Conservation (phyloP, 176 grass and related monocot genomes). For the Oryza brachyantha region DNA sequence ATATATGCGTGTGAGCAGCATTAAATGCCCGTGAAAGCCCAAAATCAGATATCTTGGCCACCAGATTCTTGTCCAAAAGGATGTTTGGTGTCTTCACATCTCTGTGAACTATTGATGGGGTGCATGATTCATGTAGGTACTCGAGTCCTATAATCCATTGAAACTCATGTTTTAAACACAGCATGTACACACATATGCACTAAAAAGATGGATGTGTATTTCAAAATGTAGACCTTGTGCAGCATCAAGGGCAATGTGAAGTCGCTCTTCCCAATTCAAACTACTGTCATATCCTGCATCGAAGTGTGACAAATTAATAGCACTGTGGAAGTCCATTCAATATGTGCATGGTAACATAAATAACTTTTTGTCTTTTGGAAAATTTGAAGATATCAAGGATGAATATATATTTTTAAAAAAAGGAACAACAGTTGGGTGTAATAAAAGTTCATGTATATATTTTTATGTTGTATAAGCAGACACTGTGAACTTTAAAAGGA, state of each 20-base stretch:
- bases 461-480: background rate
- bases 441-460: background rate
- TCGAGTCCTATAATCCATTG: background rate
- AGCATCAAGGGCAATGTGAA: constrained; percentile 43
- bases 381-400: background rate
- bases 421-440: background rate
- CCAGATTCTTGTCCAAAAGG: constrained; percentile 29
- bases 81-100: constrained; percentile 42
- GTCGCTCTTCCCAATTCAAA: constrained; percentile 42
- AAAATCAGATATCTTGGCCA: constrained; percentile 27
- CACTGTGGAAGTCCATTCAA: background rate
- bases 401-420: background rate
- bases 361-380: background rate
- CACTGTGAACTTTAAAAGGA: background rate
- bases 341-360: too few species aligned
- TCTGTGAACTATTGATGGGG: constrained; percentile 30
- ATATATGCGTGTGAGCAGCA: background rate
- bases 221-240: constrained; percentile 22
- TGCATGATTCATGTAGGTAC: constrained; percentile 26
- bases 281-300: background rate
- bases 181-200: background rate
- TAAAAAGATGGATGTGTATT: background rate
- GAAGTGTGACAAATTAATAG: background rate
- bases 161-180: background rate
- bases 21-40: constrained; percentile 19